Evolutionary conservation across 2,329 filamentous ascomycete species (phyloP).

Genomic region (Ophiosphaerella narmari): DNA sequence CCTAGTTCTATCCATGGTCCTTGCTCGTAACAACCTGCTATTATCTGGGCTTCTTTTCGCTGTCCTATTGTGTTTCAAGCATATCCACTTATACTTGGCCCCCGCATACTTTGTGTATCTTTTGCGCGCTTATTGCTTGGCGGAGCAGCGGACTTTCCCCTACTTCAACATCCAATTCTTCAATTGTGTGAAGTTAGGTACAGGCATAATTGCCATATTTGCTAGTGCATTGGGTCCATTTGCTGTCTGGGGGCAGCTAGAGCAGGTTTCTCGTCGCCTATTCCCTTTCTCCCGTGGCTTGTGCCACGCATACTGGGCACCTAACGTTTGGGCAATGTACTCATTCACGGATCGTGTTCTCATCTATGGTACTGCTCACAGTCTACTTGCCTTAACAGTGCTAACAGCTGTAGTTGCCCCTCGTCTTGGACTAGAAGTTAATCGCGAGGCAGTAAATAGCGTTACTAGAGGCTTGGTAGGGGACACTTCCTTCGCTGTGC

Average conservation of each 20-base stretch:
- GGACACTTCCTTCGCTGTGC: constrained; percentile 89
- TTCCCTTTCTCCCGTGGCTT: constrained; percentile 94
- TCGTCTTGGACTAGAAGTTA: constrained; percentile 73
- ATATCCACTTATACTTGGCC: constrained; percentile 96
- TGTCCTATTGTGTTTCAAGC: constrained; percentile 87
- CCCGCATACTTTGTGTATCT: constrained; percentile 95
- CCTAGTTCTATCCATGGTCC: constrained; percentile 81
- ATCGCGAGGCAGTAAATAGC: constrained; percentile 76
- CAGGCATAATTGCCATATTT: constrained; percentile 72
- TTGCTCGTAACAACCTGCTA: constrained; percentile 77
- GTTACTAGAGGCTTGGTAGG: constrained; percentile 92
- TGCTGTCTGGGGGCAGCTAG: constrained; percentile 76
- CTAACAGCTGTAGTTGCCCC: constrained; percentile 69
- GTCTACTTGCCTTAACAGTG: neutral
- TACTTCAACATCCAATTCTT: constrained; percentile 67
- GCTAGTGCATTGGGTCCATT: constrained; percentile 89
- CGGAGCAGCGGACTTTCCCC: constrained; percentile 74
- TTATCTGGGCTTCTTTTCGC: constrained; percentile 84
- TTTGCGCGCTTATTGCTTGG: constrained; percentile 86
- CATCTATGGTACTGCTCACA: constrained; percentile 68
- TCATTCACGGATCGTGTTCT: constrained; percentile 85
- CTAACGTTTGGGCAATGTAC: constrained; percentile 96
- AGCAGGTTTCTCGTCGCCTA: constrained; percentile 79
- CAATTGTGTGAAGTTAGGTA: constrained; percentile 83
- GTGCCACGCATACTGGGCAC: constrained; percentile 98